phyloP scores from a whole-genome alignment of 2,329 filamentous ascomycete genomes.

The Aspergillus phoenicis region DNA sequence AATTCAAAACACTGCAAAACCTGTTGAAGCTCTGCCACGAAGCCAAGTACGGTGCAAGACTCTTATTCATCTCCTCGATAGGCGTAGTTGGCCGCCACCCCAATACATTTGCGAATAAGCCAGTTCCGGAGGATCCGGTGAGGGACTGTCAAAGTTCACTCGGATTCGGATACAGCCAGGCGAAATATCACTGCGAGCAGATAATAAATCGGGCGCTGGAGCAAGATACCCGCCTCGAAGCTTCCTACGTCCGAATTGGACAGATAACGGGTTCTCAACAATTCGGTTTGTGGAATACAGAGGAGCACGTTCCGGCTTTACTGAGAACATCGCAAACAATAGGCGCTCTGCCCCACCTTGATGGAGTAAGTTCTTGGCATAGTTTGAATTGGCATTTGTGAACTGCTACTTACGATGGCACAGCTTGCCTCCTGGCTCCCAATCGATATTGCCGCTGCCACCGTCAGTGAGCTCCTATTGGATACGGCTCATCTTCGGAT shows the following conservation, averaged over 20 bases:
- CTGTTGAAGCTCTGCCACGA: background rate
- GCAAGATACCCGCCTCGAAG: background rate
- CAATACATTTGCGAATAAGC: background rate
- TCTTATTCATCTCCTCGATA: background rate
- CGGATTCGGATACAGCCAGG: background rate
- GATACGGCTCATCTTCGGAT: background rate
- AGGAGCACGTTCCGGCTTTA: background rate
- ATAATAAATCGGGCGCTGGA: background rate
- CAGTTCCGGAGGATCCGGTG: background rate
- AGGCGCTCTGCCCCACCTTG: background rate
- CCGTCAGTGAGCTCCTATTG: background rate
- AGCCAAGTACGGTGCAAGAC: background rate
- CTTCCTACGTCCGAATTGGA: background rate
- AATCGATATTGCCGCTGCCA: background rate
- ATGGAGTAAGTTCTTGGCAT: background rate
- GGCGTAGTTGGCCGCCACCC: background rate
- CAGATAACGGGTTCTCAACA: background rate
- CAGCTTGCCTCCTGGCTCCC: background rate
- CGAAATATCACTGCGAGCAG: background rate
- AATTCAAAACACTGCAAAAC: conserved; percentile 13
- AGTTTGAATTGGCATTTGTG: background rate
- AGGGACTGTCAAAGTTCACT: background rate
- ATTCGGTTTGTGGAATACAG: background rate
- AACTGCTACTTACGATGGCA: background rate
- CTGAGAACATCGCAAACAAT: background rate